A percentile compares a stretch with the other conserved stretches of the same genome.
Evolutionary conservation across 805 yeast genomes (phyloP).

Genomic region (Ogataea philodendri): DNA sequence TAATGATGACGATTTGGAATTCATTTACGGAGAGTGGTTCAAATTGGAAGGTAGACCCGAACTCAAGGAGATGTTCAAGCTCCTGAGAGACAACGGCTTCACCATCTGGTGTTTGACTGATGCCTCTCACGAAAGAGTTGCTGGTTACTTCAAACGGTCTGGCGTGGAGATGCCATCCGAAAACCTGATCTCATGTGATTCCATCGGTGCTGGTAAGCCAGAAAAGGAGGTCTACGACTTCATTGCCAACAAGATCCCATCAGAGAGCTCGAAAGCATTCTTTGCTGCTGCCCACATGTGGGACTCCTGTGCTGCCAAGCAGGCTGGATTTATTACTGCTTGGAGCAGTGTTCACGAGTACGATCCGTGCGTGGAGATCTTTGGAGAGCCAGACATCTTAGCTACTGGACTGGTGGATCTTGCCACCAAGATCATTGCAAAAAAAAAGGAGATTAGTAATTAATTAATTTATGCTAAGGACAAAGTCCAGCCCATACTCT

Average conservation of each 20-base stretch:
- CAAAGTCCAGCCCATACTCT: constrained; percentile 35
- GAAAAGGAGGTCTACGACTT: constrained; percentile 24
- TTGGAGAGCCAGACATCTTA: constrained; percentile 25
- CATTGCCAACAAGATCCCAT: constrained; percentile 22
- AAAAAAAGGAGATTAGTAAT: constrained; percentile 6
- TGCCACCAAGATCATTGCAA: constrained; percentile 24
- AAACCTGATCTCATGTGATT: constrained; percentile 26
- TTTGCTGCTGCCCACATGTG: constrained; percentile 32
- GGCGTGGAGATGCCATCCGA: constrained; percentile 24
- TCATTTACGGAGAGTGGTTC: constrained; percentile 19
- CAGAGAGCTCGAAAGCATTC: constrained; percentile 23
- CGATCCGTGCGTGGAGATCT: constrained; percentile 26
- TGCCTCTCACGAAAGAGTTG: constrained; percentile 24
- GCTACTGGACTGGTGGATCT: constrained; percentile 25
- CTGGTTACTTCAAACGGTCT: constrained; percentile 23
- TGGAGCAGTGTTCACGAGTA: constrained; percentile 27
- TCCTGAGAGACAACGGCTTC: constrained; percentile 24
- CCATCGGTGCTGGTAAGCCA: constrained; percentile 28
- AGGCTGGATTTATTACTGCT: constrained; percentile 27
- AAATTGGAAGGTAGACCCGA: constrained; percentile 24
- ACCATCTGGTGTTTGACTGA: constrained; percentile 27
- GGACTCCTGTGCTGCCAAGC: constrained; percentile 28
- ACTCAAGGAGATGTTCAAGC: constrained; percentile 20
- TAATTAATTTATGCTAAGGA: constrained; percentile 19
- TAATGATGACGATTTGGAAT: constrained; percentile 23